A percentile compares a stretch with the other conserved stretches of the same genome.
Conservation (phyloP, 176 grass and related monocot genomes). For the Eremochloa ophiuroides region DNA sequence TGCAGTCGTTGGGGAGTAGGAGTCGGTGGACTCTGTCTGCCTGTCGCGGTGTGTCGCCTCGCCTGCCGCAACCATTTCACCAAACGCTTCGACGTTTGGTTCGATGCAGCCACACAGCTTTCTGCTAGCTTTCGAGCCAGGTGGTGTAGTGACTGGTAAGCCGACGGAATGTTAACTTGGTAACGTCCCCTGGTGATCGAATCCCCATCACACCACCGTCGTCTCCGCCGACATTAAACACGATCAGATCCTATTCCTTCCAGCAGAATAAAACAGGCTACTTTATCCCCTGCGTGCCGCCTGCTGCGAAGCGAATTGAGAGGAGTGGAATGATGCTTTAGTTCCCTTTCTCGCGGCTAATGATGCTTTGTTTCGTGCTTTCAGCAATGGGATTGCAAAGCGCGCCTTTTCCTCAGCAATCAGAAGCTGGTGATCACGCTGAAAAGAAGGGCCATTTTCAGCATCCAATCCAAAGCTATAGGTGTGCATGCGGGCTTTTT, state of each 20-base stretch:
- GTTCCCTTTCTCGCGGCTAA: background rate
- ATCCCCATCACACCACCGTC: background rate
- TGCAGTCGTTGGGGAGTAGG: too few species aligned
- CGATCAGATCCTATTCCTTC: background rate
- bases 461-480: background rate
- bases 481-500: background rate
- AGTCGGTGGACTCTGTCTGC: background rate
- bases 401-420: background rate
- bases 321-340: background rate
- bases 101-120: background rate
- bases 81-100: too few species aligned
- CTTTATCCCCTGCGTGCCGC: background rate
- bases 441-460: background rate
- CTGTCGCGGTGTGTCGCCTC: background rate
- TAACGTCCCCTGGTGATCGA: background rate
- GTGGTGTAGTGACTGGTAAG: background rate
- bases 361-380: background rate
- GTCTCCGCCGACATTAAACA: background rate
- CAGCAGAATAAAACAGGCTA: background rate
- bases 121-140: background rate
- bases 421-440: background rate
- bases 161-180: background rate
- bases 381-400: background rate
- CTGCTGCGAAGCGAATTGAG: background rate
- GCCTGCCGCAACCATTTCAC: background rate